Conservation (phyloP, 257 asterid species). For the Fraxinus excelsior region DNA sequence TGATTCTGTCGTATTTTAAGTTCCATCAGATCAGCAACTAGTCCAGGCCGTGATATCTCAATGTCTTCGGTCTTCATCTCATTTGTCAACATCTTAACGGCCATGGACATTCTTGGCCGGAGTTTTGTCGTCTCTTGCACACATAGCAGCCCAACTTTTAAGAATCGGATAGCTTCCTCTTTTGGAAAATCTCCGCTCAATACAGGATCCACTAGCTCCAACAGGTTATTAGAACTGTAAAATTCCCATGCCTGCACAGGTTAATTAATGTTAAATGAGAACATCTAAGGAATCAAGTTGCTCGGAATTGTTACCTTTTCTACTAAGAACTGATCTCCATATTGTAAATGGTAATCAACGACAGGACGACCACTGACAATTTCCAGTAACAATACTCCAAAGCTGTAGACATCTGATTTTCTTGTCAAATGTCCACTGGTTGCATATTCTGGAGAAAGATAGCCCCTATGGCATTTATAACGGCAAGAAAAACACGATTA, state of each 20-base stretch:
- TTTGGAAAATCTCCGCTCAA: slow-evolving; percentile 43
- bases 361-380: slow-evolving; percentile 60
- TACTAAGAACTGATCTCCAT: slow-evolving; percentile 74
- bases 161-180: slow-evolving; percentile 54
- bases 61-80: slow-evolving; percentile 37
- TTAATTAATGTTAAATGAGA: neutral
- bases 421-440: slow-evolving; percentile 70
- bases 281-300: neutral
- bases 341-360: slow-evolving; percentile 56
- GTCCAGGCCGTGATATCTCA: slow-evolving; percentile 58
- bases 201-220: slow-evolving; percentile 54
- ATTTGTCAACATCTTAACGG: slow-evolving; percentile 57
- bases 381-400: slow-evolving; percentile 72
- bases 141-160: slow-evolving; percentile 71
- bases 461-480: slow-evolving; percentile 53
- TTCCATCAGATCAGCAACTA: slow-evolving; percentile 64
- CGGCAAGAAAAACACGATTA: slow-evolving; percentile 16
- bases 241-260: slow-evolving; percentile 69
- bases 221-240: slow-evolving; percentile 43
- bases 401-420: slow-evolving; percentile 85
- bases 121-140: slow-evolving; percentile 66
- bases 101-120: slow-evolving; percentile 68
- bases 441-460: slow-evolving; percentile 84
- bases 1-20: slow-evolving; percentile 48
- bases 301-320: slow-evolving; percentile 50